Base-by-base conservation (phyloP, 768 basidiomycete species). In the Termitomyces sp. region DNA sequence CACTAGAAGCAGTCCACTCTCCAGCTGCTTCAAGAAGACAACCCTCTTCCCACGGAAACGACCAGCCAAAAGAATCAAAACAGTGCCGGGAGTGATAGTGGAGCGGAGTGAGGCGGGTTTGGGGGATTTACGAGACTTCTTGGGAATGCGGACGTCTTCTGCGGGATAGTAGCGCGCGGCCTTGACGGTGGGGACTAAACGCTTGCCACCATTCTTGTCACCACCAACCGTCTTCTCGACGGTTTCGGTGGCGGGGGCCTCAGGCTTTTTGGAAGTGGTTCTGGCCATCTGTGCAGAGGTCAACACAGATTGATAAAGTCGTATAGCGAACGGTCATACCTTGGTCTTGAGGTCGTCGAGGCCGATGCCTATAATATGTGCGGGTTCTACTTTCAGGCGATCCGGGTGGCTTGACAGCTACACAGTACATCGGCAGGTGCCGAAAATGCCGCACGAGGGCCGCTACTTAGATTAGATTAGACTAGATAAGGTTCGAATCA, bases 1-100 rank as follows among this genome's bases (percentile, higher is more conserved):
- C 68, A 99, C 94, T 76, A 99, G 81, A 69, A 99, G 77, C 70
- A 99, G 76, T 56, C 97, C 97, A 62, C 89, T 89, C 67, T 84
- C 83, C 73, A 98, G 78, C 81, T 95, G 94, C 85, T 97, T 97
- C 80, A 99, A 80, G 78, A 93, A 96, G 58, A 99, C 95, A 64
- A 99, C 97, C 57, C 97, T 87, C 86, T 98, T 98, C 64, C 96
- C 96, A 65, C 92, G 82, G 91, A 93, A 98, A 70, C 95, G 91
- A 70, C 97, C 97, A 61, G 97, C 96, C 68, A 99, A 87, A 67
- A 99, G 81, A 76, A 99, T 98, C 66, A 99, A 81, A 70, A 99
- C 83, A 72, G 94, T 89, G 63, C 97, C 97, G 61, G 95, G 93
- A 61, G 88, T 89, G 80, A 99, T 97, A 66, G 90, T 83, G 56